Percentiles rank a stretch among this genome's conserved stretches.
Conservation (phyloP, 352 stramenopile species). For the Globisporangium paddicum region DNA sequence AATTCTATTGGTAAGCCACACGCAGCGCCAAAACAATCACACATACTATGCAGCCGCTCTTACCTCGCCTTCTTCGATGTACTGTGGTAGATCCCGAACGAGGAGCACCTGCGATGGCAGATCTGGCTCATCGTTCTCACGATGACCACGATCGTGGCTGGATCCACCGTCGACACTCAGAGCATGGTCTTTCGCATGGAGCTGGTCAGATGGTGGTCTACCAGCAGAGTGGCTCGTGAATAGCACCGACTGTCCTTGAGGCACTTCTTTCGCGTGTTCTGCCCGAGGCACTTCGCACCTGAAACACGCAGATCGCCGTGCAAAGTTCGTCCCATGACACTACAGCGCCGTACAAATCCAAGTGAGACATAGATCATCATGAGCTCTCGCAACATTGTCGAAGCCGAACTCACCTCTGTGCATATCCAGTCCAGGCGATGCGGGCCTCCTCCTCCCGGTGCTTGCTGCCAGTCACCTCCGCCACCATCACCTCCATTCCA, state of each 20-base stretch:
- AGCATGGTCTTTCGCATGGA: background rate
- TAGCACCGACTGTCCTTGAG: conserved; percentile 1
- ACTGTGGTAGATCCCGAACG: conserved; percentile 61
- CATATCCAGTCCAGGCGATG: conserved; percentile 66
- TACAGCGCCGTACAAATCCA: conserved; percentile 11
- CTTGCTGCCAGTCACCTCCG: background rate
- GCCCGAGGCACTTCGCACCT: conserved; percentile 54
- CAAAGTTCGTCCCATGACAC: conserved; percentile 79
- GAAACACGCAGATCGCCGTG: conserved; percentile 54
- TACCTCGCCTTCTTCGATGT: conserved; percentile 77
- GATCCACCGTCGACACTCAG: background rate
- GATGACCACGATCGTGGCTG: background rate
- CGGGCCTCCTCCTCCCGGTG: background rate
- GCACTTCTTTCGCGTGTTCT: conserved; percentile 30
- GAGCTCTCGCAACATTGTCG: background rate
- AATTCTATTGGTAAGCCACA: background rate
- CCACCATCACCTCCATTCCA: conserved; percentile 9
- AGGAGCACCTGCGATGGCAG: conserved; percentile 59
- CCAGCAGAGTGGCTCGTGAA: background rate
- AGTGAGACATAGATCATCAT: background rate
- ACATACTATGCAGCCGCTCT: background rate
- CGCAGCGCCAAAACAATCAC: background rate
- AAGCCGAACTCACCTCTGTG: conserved; percentile 29
- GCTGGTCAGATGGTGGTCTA: background rate
- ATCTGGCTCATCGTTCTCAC: conserved; percentile 10